phyloP scores from a whole-genome alignment of 352 stramenopile genomes.

The Phytophthora pseudosyringae region DNA sequence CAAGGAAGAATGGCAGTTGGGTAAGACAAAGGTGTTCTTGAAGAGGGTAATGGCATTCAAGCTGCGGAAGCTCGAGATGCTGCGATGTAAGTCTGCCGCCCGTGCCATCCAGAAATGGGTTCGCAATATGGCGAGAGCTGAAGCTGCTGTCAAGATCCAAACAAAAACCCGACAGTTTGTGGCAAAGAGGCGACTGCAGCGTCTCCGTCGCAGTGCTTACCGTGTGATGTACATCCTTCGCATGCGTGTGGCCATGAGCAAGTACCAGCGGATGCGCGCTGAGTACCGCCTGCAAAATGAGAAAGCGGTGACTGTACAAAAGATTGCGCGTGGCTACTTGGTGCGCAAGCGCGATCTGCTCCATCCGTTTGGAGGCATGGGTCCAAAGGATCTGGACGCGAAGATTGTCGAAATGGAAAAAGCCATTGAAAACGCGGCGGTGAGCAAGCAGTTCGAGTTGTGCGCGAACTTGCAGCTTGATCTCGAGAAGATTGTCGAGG shows the following conservation, averaged over 20 bases:
- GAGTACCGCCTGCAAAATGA: constrained; percentile 59
- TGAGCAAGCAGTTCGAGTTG: constrained; percentile 87
- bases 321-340: constrained; percentile 72
- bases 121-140: constrained; percentile 67
- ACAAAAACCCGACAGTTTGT: constrained; percentile 74
- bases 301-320: constrained; percentile 77
- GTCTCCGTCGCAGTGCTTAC: constrained; percentile 66
- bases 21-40: constrained; percentile 90
- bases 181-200: constrained; percentile 57
- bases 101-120: constrained; percentile 86
- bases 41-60: constrained; percentile 85
- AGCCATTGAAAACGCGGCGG: constrained; percentile 78
- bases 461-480: constrained; percentile 87
- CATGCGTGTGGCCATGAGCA: constrained; percentile 66
- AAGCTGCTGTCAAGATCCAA: constrained; percentile 74
- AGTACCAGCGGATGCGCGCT: constrained; percentile 58
- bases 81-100: constrained; percentile 86
- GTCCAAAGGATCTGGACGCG: constrained; percentile 78
- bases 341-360: constrained; percentile 80
- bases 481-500: constrained; percentile 80
- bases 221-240: constrained; percentile 63
- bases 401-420: constrained; percentile 81
- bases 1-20: constrained; percentile 91
- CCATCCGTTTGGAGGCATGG: constrained; percentile 77
- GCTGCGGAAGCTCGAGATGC: constrained; percentile 77